phyloP scores from a whole-genome alignment of 352 stramenopile species.

The Globisporangium takayamanum region DNA sequence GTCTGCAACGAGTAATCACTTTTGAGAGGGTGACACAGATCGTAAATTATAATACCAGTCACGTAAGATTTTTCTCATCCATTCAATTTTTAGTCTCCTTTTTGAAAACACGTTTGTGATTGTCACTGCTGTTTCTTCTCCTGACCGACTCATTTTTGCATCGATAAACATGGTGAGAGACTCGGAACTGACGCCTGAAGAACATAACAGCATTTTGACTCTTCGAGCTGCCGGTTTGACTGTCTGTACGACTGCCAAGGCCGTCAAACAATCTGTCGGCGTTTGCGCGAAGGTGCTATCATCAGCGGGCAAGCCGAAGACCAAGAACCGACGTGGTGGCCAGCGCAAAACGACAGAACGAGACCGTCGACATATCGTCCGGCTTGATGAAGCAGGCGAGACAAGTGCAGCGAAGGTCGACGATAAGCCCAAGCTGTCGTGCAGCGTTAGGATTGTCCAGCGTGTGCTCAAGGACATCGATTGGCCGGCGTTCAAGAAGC shows the following conservation, averaged over 20 bases:
- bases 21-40: too few species aligned
- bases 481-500: slow-evolving; percentile 3
- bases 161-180: background rate
- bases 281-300: background rate
- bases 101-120: background rate
- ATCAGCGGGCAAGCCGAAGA: background rate
- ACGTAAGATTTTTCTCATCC: too few species aligned
- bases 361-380: background rate
- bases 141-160: background rate
- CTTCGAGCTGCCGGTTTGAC: too few species aligned
- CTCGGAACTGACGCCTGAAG: background rate
- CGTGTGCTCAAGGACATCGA: slow-evolving; percentile 3
- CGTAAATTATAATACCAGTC: too few species aligned
- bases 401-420: background rate
- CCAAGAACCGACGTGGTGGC: background rate
- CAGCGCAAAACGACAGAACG: background rate
- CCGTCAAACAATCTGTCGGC: background rate
- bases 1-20: too few species aligned
- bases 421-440: slow-evolving; percentile 1
- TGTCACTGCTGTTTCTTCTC: background rate
- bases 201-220: too few species aligned
- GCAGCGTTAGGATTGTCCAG: slow-evolving; percentile 1
- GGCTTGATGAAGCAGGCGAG: background rate
- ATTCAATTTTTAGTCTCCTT: too few species aligned
- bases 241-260: background rate